Percentiles rank a stretch among this genome's conserved stretches.
Conservation (phyloP, 2,329 filamentous ascomycete genomes). For the Conoideocrella luteorostrata region DNA sequence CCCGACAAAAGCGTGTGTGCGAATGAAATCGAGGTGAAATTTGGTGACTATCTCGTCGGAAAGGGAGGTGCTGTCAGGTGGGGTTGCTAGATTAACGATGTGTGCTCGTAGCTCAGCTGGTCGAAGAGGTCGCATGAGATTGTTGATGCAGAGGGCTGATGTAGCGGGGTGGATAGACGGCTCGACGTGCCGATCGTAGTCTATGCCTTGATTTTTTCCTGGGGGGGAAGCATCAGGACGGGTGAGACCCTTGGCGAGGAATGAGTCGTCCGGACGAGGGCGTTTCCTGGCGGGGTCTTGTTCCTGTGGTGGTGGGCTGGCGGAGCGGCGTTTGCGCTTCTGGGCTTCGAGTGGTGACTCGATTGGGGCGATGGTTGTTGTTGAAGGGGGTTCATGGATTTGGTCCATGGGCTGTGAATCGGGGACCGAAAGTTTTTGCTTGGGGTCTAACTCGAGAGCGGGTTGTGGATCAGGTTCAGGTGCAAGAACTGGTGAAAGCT, state of each 20-base stretch:
- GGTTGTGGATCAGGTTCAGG: neutral
- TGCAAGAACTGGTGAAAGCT: neutral
- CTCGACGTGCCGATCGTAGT: slow-evolving; percentile 30
- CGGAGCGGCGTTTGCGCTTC: slow-evolving; percentile 62
- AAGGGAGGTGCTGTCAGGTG: slow-evolving; percentile 41
- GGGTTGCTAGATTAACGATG: slow-evolving; percentile 61
- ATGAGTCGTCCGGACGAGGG: slow-evolving; percentile 31
- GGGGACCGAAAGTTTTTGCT: neutral
- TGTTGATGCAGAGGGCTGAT: slow-evolving; percentile 76
- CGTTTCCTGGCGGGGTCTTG: slow-evolving; percentile 51
- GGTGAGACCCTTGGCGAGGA: neutral
- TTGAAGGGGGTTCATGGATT: neutral
- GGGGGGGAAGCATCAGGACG: slow-evolving; percentile 3
- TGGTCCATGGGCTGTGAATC: neutral
- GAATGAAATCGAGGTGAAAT: slow-evolving; percentile 78
- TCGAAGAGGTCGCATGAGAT: slow-evolving; percentile 83
- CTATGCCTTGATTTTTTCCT: slow-evolving; percentile 21
- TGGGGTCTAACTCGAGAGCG: neutral
- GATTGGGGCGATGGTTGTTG: slow-evolving; percentile 10
- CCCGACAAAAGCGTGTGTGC: slow-evolving; percentile 77
- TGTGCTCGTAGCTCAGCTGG: slow-evolving; percentile 60
- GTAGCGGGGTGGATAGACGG: slow-evolving; percentile 68
- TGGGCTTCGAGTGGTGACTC: slow-evolving; percentile 37
- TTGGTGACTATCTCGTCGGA: slow-evolving; percentile 49
- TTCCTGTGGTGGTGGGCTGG: slow-evolving; percentile 50